phyloP scores from a whole-genome alignment of 2,329 filamentous ascomycete genomes.

The Peltaster fructicola region DNA sequence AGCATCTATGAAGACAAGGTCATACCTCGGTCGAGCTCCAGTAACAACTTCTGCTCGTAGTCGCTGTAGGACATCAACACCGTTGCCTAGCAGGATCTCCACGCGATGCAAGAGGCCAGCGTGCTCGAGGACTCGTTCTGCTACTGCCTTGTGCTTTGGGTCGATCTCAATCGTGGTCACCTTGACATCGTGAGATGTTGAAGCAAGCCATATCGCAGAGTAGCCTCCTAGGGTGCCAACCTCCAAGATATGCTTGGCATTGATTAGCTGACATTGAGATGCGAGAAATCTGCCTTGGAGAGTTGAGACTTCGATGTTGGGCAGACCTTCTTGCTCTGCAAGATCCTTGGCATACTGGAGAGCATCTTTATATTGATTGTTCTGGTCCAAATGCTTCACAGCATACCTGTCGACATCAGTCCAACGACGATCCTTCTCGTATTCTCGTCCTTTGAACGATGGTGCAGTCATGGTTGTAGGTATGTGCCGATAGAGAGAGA shows the following conservation, averaged over 20 bases:
- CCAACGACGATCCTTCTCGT: slow-evolving; percentile 21
- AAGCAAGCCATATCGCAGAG: slow-evolving; percentile 8
- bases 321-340: slow-evolving; percentile 19
- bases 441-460: no score
- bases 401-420: slow-evolving; percentile 23
- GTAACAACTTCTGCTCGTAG: slow-evolving; percentile 6
- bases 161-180: slow-evolving; percentile 10
- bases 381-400: slow-evolving; percentile 18
- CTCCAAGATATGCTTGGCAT: slow-evolving; percentile 10
- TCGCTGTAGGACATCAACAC: slow-evolving; percentile 8
- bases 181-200: slow-evolving; percentile 4
- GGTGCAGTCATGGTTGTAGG: no score
- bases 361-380: slow-evolving; percentile 10
- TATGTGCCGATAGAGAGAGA: no score
- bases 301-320: slow-evolving; percentile 21
- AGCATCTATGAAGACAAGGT: slow-evolving; percentile 13
- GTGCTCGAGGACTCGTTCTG: slow-evolving; percentile 5
- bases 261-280: slow-evolving; percentile 18
- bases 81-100: slow-evolving; percentile 7
- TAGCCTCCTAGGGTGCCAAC: slow-evolving; percentile 12
- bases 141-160: slow-evolving; percentile 5
- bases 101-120: slow-evolving; percentile 8
- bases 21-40: slow-evolving; percentile 8
- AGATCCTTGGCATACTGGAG: slow-evolving; percentile 18
- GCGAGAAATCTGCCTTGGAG: slow-evolving; percentile 24